phyloP scores from a whole-genome alignment of 2,329 filamentous ascomycete species.

The Blastomyces gilchristii region DNA sequence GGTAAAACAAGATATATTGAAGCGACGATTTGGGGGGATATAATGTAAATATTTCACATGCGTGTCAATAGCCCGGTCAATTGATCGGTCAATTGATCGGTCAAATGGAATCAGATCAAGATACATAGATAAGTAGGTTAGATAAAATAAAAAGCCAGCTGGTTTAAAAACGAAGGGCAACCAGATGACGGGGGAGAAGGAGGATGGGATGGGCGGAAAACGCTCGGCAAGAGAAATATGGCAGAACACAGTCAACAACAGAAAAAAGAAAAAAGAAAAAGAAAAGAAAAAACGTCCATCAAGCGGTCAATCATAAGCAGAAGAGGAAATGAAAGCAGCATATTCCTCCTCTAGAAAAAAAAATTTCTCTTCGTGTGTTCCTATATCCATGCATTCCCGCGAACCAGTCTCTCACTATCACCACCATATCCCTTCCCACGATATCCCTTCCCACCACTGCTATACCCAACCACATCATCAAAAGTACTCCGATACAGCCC shows the following conservation, averaged over 20 bases:
- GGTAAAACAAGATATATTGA: no score
- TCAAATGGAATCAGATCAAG: not conserved
- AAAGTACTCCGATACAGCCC: slow-evolving; percentile 56
- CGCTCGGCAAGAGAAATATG: not conserved
- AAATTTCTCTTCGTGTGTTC: not conserved
- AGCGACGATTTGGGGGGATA: not conserved
- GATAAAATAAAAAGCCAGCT: not conserved
- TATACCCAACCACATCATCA: slow-evolving; percentile 24
- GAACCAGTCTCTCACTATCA: not conserved
- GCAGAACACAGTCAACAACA: not conserved
- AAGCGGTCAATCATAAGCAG: not conserved
- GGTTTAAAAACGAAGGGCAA: not conserved
- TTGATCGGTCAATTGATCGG: no score
- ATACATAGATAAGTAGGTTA: not conserved
- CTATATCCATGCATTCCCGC: slow-evolving; percentile 1
- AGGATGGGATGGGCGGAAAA: not conserved
- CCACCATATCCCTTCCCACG: not conserved
- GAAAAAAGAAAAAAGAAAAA: not conserved
- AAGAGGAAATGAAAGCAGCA: not conserved
- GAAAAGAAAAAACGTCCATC: no score
- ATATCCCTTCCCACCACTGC: not conserved
- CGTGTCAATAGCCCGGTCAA: no score
- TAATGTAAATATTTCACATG: not conserved
- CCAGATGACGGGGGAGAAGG: not conserved
- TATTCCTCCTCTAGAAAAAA: not conserved